Evolutionary conservation across 352 stramenopile genomes (phyloP).

Genomic region (Phytophthora lateralis): DNA sequence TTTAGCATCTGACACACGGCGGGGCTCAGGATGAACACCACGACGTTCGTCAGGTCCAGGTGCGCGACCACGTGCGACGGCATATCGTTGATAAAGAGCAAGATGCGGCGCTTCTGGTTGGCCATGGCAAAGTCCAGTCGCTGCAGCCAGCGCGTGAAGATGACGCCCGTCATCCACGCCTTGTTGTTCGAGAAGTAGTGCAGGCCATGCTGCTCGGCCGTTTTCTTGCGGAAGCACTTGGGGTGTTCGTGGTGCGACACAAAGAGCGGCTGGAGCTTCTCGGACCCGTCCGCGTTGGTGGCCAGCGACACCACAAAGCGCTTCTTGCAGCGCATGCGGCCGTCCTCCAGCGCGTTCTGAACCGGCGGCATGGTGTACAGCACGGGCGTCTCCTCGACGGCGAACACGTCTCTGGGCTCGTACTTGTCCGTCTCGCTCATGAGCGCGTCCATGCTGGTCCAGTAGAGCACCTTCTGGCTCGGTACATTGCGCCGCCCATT

Average conservation of each 20-base stretch:
- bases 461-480: slow-evolving; percentile 57
- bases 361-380: slow-evolving; percentile 74
- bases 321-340: slow-evolving; percentile 70
- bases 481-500: not conserved
- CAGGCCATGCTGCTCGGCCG: slow-evolving; percentile 75
- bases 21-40: slow-evolving; percentile 62
- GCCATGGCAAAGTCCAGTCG: slow-evolving; percentile 81
- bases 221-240: slow-evolving; percentile 80
- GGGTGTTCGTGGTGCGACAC: slow-evolving; percentile 81
- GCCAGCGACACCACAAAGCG: slow-evolving; percentile 69
- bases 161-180: slow-evolving; percentile 83
- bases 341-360: slow-evolving; percentile 48
- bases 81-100: slow-evolving; percentile 82
- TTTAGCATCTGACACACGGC: slow-evolving; percentile 67
- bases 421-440: slow-evolving; percentile 77
- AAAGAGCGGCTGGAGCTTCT: slow-evolving; percentile 82
- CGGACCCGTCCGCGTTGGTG: slow-evolving; percentile 71
- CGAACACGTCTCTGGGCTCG: slow-evolving; percentile 72
- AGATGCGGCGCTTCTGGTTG: slow-evolving; percentile 74
- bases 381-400: slow-evolving; percentile 76
- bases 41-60: slow-evolving; percentile 77
- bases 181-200: slow-evolving; percentile 88
- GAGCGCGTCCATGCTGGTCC: slow-evolving; percentile 66
- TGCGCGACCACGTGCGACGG: slow-evolving; percentile 78
- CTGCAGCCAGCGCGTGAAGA: slow-evolving; percentile 86